Conservation (phyloP, 768 basidiomycete genomes). For the Mycena latifolia region DNA sequence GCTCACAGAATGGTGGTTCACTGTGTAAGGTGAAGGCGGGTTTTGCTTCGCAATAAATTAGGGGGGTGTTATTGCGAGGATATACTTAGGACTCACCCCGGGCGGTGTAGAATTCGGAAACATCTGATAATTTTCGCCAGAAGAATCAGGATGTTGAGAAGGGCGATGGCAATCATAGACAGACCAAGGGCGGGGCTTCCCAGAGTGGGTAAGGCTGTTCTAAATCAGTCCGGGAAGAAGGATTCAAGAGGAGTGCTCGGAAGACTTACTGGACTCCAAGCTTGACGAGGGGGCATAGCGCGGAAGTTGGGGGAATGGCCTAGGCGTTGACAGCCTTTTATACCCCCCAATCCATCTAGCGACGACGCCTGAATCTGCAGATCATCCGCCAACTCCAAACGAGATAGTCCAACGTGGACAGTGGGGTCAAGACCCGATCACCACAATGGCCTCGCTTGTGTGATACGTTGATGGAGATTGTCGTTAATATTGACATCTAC, state of each 20-base stretch:
- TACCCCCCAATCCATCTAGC: not conserved
- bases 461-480: no score
- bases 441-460: not conserved
- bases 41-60: not conserved
- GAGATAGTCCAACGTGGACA: not conserved
- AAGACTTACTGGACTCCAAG: not conserved
- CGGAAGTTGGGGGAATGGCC: not conserved
- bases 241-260: not conserved
- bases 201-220: not conserved
- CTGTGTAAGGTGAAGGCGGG: not conserved
- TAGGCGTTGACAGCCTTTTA: not conserved
- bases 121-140: slow-evolving; percentile 9
- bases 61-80: not conserved
- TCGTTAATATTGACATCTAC: not conserved
- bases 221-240: not conserved
- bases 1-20: slow-evolving; percentile 12
- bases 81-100: not conserved
- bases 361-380: not conserved
- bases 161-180: not conserved
- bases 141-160: slow-evolving; percentile 20
- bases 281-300: not conserved
- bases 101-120: not conserved
- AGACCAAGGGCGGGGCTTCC: not conserved
- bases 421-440: not conserved
- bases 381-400: not conserved